These are phyloP conservation scores for Erigeron philadelphicus DNA, from an alignment of 140 eudicot species.

Conservation along the genomic window DNA sequence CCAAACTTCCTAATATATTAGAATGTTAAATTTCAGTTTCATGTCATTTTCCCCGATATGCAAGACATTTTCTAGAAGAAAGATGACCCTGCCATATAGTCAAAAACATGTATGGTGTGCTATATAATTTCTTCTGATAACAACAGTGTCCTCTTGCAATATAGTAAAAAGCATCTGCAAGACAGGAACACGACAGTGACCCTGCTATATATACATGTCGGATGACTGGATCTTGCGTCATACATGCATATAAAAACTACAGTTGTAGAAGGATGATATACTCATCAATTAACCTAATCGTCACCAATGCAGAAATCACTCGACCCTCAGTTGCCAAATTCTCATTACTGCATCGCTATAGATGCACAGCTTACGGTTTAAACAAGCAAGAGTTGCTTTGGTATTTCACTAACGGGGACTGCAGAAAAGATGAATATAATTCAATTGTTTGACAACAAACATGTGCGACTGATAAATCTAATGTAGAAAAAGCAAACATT, in stretches of 20 bases:
- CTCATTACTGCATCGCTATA: not conserved
- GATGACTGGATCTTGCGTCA: not conserved
- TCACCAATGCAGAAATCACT: slow-evolving; percentile 12
- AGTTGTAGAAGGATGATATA: not conserved
- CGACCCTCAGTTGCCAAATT: not conserved
- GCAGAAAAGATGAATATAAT: not conserved
- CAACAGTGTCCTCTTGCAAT: not conserved
- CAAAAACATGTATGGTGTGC: too few relatives aligned
- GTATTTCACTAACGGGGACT: slow-evolving; percentile 1
- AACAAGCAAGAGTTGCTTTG: slow-evolving; percentile 10
- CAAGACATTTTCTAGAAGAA: too few relatives aligned
- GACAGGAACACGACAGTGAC: not conserved
- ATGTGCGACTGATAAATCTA: not conserved
- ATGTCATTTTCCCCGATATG: too few relatives aligned
- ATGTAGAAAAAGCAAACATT: not conserved
- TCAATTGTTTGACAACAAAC: not conserved
- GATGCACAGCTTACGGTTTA: slow-evolving; percentile 24
- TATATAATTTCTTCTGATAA: not conserved
- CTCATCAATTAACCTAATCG: not conserved
- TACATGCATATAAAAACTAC: not conserved
- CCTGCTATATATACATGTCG: not conserved
- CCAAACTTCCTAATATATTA: too few relatives aligned
- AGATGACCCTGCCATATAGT: too few relatives aligned
- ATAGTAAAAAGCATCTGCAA: not conserved
- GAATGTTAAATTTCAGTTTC: too few relatives aligned